Base-by-base conservation (phyloP, 371 early-diverging fungal genomes). In the Apophysomyces elegans region DNA sequence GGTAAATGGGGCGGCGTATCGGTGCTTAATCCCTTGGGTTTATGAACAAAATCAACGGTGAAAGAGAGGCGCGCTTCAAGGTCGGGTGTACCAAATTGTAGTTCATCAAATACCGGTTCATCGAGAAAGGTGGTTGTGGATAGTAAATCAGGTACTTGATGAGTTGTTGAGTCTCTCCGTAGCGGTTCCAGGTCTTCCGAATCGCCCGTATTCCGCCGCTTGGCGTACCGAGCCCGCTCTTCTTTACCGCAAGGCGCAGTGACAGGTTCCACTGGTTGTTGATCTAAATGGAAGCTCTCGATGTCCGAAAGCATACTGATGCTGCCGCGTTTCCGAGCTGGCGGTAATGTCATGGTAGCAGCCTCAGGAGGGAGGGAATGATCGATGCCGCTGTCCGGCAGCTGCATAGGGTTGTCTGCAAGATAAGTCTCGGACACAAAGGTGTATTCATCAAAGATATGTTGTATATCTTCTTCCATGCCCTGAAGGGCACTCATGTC, bases 401-500 rank as follows among this genome's bases (percentile, higher is more conserved):
- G 43, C 54, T 62, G 36, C 35, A 14, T 32, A 6, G 12, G 8
- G 32, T 41, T 26, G 16, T 67, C 59, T 16, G 64, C 72, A 9
- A 68, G 9, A 47, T 73, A 80, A 7, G 36, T 39, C 16, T 63
- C 67, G 56, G 79, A 72, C 9, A 78, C 71, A 58, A 83, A 88
- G 0, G 88, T 83, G 58, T 88, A 88, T 0, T 79, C 83, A 37
- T 88, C 82, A 71, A 88, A 88, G 21, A 85, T 79, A 58, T 80
- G 76, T 50, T 86, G 85, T 14, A 87, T 72, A 16, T 84, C 82
- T 13, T 75, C 69, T 4, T 50, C 54, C 11, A 41, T 41, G 16
- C 9, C 54, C 1, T 21, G n/a, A 8, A 50, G n/a, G 54, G 54
- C 54, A 7, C 80, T 76, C 56, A 85, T 54, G 7, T 79, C 81